These are phyloP conservation scores for Xylaria curta DNA, from an alignment of 495 filamentous ascomycete genomes.

Conservation along the genomic window DNA sequence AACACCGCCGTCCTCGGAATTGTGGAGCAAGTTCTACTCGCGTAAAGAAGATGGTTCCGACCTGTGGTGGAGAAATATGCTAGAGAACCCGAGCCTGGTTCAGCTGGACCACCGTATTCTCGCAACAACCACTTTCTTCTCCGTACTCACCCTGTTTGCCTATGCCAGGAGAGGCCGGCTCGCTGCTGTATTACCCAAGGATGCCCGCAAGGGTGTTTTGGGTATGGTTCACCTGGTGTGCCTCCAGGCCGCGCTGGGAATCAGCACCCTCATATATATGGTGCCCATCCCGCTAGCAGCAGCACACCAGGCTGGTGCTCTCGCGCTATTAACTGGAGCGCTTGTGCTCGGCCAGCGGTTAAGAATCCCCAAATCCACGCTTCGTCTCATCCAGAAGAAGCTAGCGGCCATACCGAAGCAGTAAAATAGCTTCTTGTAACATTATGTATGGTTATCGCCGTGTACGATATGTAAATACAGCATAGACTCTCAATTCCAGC, in stretches of 20 bases:
- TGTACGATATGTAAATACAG: slow-evolving; percentile 17
- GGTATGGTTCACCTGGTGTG: slow-evolving; percentile 84
- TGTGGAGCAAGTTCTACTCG: slow-evolving; percentile 86
- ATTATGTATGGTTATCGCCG: slow-evolving; percentile 2
- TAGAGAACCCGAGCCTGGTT: slow-evolving; percentile 93
- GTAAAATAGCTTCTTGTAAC: background rate
- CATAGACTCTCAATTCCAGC: slow-evolving; percentile 12
- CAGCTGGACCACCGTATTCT: slow-evolving; percentile 95
- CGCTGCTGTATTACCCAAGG: slow-evolving; percentile 65
- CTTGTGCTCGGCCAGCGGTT: slow-evolving; percentile 72
- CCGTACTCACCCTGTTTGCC: slow-evolving; percentile 75
- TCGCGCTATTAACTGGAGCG: slow-evolving; percentile 83
- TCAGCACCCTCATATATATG: slow-evolving; percentile 89
- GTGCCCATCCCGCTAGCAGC: slow-evolving; percentile 89
- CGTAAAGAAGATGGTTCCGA: slow-evolving; percentile 76
- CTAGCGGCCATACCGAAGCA: slow-evolving; percentile 14
- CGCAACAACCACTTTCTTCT: slow-evolving; percentile 85
- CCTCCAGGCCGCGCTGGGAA: slow-evolving; percentile 83
- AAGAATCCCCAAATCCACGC: slow-evolving; percentile 55
- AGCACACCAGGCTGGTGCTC: slow-evolving; percentile 88
- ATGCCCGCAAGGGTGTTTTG: slow-evolving; percentile 71
- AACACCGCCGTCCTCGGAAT: slow-evolving; percentile 78
- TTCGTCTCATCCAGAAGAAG: slow-evolving; percentile 52
- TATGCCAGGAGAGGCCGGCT: slow-evolving; percentile 74
- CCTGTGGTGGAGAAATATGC: slow-evolving; percentile 93